Evolutionary conservation across 2,329 filamentous ascomycete species (phyloP), one percentile per base, ranked within the genome.

Genomic region (Pseudogymnoascus sp.): DNA sequence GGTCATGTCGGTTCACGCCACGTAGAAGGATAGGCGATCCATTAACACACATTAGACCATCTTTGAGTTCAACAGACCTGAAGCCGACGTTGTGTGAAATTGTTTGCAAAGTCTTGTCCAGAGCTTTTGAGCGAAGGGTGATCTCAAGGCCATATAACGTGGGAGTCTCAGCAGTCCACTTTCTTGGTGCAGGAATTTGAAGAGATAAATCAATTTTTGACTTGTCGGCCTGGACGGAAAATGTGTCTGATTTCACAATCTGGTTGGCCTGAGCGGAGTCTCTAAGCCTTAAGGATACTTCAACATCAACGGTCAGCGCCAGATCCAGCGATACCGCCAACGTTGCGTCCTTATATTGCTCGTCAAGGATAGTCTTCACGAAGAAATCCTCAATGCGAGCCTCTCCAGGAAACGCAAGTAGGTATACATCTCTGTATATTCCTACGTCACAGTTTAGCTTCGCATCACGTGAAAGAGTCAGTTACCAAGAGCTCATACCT

Each of bases 1-100:
- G 87, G 63, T 91, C 88, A 69, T 90, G 88, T 14, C 87, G 77
- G 71, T 90, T 90, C 14, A 85, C 83, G 14, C 87, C 88, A 28
- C 83, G 80, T 66, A 90, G 78, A 2, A 83, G 78, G 60, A 90
- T 79, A 1, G 82, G 76, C 28, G 78, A 77, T 3, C 87, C 86
- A 63, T 89, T 90, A 67, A 89, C 85, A 23, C 78, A 78, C 67
- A 88, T 77, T 46, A 87, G 72, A 0, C 85, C 83, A 59, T 84
- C 77, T 62, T 82, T 83, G 60, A 88, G 77, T 73, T 89, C 84
- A 2, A 88, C 81, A 56, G 81, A 79, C 36, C 86, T 82, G 73
- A 90, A 89, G 0, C 87, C 87, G 11, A 88, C 75, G 14, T 74
- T 75, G 34, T 83, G 78, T 2, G 65, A 65, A 9, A 66, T 75